phyloP scores from a whole-genome alignment of 176 grass and related monocot species.

The Cenchrus purpureus region DNA sequence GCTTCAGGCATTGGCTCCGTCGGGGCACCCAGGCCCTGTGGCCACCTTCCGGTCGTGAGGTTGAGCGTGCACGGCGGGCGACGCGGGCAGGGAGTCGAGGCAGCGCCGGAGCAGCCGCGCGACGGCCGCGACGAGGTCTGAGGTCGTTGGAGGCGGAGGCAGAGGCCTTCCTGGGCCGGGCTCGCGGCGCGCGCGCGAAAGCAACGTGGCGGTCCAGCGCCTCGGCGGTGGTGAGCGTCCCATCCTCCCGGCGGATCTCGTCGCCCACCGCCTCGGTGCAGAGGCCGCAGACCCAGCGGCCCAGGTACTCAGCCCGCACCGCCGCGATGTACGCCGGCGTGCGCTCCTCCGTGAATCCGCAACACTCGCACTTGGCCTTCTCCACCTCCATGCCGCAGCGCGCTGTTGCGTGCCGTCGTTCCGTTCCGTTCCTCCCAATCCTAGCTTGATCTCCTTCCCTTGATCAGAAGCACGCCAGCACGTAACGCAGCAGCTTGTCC shows the following conservation, averaged over 20 bases:
- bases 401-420: too few relatives aligned
- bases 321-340: constrained; percentile 74
- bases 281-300: constrained; percentile 79
- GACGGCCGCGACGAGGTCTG: constrained; percentile 67
- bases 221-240: constrained; percentile 63
- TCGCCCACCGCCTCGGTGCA: constrained; percentile 73
- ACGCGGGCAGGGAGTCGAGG: constrained; percentile 66
- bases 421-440: not conserved
- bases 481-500: not conserved
- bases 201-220: constrained; percentile 71
- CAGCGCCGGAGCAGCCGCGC: constrained; percentile 59
- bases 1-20: constrained; percentile 22
- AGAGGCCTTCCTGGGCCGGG: not conserved
- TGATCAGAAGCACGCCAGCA: not conserved
- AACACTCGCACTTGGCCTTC: constrained; percentile 66
- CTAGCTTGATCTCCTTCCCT: not conserved
- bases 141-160: constrained; percentile 19
- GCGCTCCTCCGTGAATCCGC: constrained; percentile 89
- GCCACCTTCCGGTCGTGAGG: constrained; percentile 44
- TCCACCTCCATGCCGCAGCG: constrained; percentile 53
- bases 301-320: constrained; percentile 57
- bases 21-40: constrained; percentile 17
- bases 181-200: constrained; percentile 49
- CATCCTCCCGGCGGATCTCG: constrained; percentile 68
- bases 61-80: constrained; percentile 15